Evolutionary conservation across 768 basidiomycete species (phyloP).

Genomic region (Chalciporus pseudorubinellus): DNA sequence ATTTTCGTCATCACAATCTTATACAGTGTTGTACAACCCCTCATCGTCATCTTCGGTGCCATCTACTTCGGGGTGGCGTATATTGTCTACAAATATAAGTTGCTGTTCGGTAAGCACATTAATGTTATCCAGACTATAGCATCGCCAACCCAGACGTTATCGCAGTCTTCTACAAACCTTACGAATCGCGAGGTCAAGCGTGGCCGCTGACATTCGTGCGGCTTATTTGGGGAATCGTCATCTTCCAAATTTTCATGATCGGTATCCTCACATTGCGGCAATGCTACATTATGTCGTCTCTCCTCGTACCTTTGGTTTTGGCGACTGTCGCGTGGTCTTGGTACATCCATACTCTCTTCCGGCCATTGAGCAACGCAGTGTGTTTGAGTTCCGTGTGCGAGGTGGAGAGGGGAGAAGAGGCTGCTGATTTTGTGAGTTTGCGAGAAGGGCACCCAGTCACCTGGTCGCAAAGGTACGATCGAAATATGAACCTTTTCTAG

Average conservation of each 20-base stretch:
- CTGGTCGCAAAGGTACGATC: constrained; percentile 75
- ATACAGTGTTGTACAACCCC: constrained; percentile 93
- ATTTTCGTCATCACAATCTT: constrained; percentile 94
- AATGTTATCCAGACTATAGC: neutral
- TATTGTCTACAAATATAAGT: constrained; percentile 97
- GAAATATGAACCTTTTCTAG: neutral
- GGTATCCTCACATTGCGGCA: constrained; percentile 81
- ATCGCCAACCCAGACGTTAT: neutral
- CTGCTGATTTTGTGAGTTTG: constrained; percentile 71
- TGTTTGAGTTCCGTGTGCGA: constrained; percentile 85
- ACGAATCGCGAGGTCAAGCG: constrained; percentile 95
- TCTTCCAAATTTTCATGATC: constrained; percentile 96
- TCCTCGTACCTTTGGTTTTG: constrained; percentile 72
- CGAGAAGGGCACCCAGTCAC: constrained; percentile 84
- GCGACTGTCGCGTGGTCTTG: constrained; percentile 81
- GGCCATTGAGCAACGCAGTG: constrained; percentile 76
- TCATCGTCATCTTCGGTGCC: constrained; percentile 93
- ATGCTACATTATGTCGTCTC: constrained; percentile 54
- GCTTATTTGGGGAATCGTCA: constrained; percentile 87
- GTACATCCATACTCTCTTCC: constrained; percentile 65
- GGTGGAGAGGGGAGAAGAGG: constrained; percentile 86
- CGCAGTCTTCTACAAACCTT: constrained; percentile 96
- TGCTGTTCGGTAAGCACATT: constrained; percentile 75
- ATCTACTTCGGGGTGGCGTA: constrained; percentile 96
- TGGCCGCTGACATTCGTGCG: constrained; percentile 96